Evolutionary conservation across 2,329 filamentous ascomycete genomes (phyloP), one percentile per base, ranked within the genome.

Genomic region (Aspergillus carbonarius): DNA sequence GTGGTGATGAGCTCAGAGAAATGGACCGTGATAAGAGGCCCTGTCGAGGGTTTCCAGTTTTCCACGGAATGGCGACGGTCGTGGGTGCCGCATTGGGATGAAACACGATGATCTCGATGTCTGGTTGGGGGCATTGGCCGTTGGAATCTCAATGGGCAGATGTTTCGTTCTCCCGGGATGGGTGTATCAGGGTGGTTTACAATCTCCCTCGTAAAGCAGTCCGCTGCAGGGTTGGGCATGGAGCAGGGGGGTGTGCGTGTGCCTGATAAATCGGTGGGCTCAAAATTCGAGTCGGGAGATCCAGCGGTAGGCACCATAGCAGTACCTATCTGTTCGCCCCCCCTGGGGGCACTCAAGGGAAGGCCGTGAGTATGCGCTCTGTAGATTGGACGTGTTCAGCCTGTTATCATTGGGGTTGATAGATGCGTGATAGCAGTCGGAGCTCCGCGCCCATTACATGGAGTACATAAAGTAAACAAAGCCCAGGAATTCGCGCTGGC

Each of bases 1-100:
- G 53, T 44, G 56, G 53, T 49, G 46, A 64, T 62, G 58, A 64
- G 57, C 56, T 62, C 39, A 64, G 60, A 62, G 62, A 64, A 64
- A 64, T 40, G 32, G 44, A n/a, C 35, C 15, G 8, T 60, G 57
- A 58, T 58, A 61, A 62, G 56, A 42, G 10, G 49, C 25, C 39
- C 35, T 40, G 12, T 30, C 35, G 17, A 44, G 39, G 34, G 40
- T 47, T 55, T 46, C 20, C 53, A 30, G 17, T 15, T 20, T 44
- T 40, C 47, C 54, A 48, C 44, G 20, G 44, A 49, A 18, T 25
- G n/a, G 44, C n/a, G 12, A 15, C 5, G 39, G 18, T 23, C 20
- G 10, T 15, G 9, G 39, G 39, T 42, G 18, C 18, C 20, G 39
- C 18, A 42, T 42, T 42, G 39, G 20, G 39, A 23, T 42, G 39